Evolutionary conservation across 768 basidiomycete genomes (phyloP).

Genomic region (Tylopilus cervinicoccineus): DNA sequence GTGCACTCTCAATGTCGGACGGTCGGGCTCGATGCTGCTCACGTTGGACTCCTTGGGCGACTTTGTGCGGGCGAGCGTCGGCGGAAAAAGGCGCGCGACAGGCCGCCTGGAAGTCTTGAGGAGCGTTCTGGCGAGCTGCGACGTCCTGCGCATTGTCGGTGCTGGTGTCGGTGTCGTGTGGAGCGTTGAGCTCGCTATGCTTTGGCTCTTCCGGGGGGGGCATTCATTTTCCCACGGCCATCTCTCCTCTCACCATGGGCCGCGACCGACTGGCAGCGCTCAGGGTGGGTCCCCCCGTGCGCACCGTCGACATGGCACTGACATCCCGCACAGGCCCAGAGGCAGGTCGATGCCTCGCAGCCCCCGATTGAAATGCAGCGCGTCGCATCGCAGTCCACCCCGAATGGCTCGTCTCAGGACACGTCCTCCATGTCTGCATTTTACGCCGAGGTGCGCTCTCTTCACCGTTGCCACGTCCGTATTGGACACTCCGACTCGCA

Average conservation of each 20-base stretch:
- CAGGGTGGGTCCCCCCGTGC: slow-evolving; percentile 58
- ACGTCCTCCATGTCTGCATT: slow-evolving; percentile 30
- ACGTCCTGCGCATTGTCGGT: slow-evolving; percentile 66
- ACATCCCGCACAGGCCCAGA: slow-evolving; percentile 48
- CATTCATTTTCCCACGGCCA: slow-evolving; percentile 12
- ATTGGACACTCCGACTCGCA: slow-evolving; percentile 14
- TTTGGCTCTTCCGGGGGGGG: neutral
- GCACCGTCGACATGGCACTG: slow-evolving; percentile 38
- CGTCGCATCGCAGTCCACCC: slow-evolving; percentile 6
- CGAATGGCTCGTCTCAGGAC: slow-evolving; percentile 10
- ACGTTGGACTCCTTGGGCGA: slow-evolving; percentile 18
- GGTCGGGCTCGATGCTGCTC: slow-evolving; percentile 5
- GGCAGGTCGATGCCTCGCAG: slow-evolving; percentile 33
- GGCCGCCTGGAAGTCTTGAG: slow-evolving; percentile 27
- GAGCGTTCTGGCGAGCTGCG: slow-evolving; percentile 76
- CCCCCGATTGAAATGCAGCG: slow-evolving; percentile 26
- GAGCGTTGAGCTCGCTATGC: neutral
- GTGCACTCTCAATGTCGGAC: slow-evolving; percentile 17
- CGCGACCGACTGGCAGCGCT: slow-evolving; percentile 77
- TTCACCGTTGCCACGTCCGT: neutral
- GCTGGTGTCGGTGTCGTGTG: slow-evolving; percentile 43
- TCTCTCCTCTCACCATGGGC: slow-evolving; percentile 40
- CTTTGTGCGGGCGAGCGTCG: slow-evolving; percentile 22
- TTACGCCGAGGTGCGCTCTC: slow-evolving; percentile 28
- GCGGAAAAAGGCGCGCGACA: neutral